These are phyloP conservation scores for Parmales sp. DNA, from an alignment of 108 stramenopile genomes.

Conservation along the genomic window DNA sequence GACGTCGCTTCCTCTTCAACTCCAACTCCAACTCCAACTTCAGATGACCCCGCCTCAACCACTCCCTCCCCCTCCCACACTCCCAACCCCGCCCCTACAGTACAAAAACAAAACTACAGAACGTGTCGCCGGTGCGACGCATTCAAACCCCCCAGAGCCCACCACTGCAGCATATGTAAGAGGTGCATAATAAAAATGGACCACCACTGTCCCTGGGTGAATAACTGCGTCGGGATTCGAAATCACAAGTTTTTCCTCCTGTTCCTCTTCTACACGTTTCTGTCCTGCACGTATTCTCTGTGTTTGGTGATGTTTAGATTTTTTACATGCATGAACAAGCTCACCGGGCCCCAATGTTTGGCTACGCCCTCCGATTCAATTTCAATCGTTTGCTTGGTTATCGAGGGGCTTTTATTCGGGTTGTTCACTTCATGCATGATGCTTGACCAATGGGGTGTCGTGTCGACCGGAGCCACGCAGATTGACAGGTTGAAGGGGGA, in stretches of 20 bases:
- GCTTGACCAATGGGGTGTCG: constrained; percentile 85
- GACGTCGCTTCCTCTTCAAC: constrained; percentile 14
- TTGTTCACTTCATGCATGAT: constrained; percentile 98
- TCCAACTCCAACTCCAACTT: neutral
- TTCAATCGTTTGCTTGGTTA: constrained; percentile 47
- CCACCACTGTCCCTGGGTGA: constrained; percentile 94
- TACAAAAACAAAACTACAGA: too few species aligned
- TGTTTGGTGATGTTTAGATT: constrained; percentile 54
- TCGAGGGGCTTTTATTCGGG: constrained; percentile 85
- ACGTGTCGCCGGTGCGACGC: constrained; percentile 60
- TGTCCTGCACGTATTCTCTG: constrained; percentile 74
- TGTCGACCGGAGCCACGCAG: constrained; percentile 79
- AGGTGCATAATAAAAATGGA: constrained; percentile 88
- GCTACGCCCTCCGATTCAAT: constrained; percentile 59
- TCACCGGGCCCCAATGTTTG: constrained; percentile 35
- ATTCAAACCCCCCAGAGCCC: constrained; percentile 78
- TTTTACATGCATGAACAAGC: constrained; percentile 43
- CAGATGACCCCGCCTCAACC: constrained; percentile 10
- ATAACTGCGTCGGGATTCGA: constrained; percentile 96
- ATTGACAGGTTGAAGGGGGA: constrained; percentile 92
- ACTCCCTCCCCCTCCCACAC: too few species aligned
- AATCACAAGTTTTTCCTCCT: constrained; percentile 99
- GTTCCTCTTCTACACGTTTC: constrained; percentile 89
- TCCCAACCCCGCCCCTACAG: too few species aligned
- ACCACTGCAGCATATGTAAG: constrained; percentile 72